Percentiles rank a stretch among this genome's conserved stretches.
Evolutionary conservation across 1,139 yeast genomes (phyloP).

Genomic region (Magnusiomyces paraingens): DNA sequence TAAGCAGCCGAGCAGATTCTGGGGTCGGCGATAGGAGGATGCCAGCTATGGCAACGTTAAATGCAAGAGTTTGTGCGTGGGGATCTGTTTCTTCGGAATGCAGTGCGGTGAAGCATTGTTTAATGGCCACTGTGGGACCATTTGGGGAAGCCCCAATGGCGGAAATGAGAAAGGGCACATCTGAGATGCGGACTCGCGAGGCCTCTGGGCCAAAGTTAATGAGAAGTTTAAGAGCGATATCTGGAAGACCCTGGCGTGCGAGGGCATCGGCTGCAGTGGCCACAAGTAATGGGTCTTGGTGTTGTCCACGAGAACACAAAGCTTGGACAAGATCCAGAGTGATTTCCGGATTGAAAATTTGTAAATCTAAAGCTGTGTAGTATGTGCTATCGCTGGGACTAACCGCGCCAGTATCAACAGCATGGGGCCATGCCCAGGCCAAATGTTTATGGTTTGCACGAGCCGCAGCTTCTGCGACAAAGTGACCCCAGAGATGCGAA

Average conservation of each 20-base stretch:
- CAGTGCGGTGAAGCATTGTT: background rate
- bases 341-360: slow-evolving; percentile 21
- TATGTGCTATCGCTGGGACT: slow-evolving; percentile 30
- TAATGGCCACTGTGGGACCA: background rate
- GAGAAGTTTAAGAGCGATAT: slow-evolving; percentile 5
- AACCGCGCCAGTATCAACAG: slow-evolving; percentile 29
- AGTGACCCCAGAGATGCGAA: slow-evolving; percentile 34
- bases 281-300: slow-evolving; percentile 6
- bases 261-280: slow-evolving; percentile 8
- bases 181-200: slow-evolving; percentile 3
- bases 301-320: slow-evolving; percentile 9
- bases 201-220: slow-evolving; percentile 9
- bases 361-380: slow-evolving; percentile 24
- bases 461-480: slow-evolving; percentile 25
- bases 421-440: slow-evolving; percentile 28
- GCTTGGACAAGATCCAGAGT: slow-evolving; percentile 5
- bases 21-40: background rate
- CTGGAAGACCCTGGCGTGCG: slow-evolving; percentile 3
- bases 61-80: background rate
- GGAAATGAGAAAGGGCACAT: slow-evolving; percentile 2
- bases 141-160: background rate
- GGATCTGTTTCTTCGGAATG: background rate
- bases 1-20: background rate
- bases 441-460: slow-evolving; percentile 24
- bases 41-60: background rate